Base-by-base conservation (phyloP, 176 grass and related monocot species). In the Chrysopogon serrulatus region DNA sequence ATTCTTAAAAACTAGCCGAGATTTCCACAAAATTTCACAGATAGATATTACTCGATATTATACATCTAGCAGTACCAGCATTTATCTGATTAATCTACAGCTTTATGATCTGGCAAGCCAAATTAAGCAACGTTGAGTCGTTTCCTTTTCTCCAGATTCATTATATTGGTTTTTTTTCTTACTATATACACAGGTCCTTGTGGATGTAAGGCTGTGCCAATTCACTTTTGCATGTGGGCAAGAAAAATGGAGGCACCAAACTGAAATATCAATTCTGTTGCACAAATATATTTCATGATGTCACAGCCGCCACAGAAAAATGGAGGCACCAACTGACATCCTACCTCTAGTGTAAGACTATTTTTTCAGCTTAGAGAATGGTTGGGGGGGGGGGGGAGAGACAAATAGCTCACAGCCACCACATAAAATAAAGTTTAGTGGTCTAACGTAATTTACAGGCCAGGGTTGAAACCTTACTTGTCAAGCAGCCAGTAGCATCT, bases 401-500 rank as follows among this genome's bases (percentile, higher is more conserved):
- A 32, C 43, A 36, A 43, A 83, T 5, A 47, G 27, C 30, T 78
- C 34, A 0, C 2, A 35, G 45, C 39, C 59, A 79, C 5, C 10
- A 77, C 41, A 81, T 57, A 45, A 86, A n/a, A 87, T 33, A 82
- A 87, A 44, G 27, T 79, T 64, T 73, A 56, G 19, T 79, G 51
- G 36, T 57, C 62, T 18, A 37, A 68, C 45, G 37, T 80, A 12
- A 86, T 85, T 70, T 85, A 32, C 31, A 79, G 21, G 42, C 8
- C 63, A 41, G 36, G 74, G 44, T 26, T 36, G 35, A 61, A 87
- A 56, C 30, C 34, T 83, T 94, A 99, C 96, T 92, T 99, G 86
- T 99, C 93, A 89, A 99, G 91, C 40, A 99, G 83, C 96, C 96
- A 99, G 74, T 96, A 99, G 88, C 96, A 94, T 80, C 96, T 90